Base-by-base conservation (phyloP, 2,329 filamentous ascomycete species). In the Epichloe amarillans region DNA sequence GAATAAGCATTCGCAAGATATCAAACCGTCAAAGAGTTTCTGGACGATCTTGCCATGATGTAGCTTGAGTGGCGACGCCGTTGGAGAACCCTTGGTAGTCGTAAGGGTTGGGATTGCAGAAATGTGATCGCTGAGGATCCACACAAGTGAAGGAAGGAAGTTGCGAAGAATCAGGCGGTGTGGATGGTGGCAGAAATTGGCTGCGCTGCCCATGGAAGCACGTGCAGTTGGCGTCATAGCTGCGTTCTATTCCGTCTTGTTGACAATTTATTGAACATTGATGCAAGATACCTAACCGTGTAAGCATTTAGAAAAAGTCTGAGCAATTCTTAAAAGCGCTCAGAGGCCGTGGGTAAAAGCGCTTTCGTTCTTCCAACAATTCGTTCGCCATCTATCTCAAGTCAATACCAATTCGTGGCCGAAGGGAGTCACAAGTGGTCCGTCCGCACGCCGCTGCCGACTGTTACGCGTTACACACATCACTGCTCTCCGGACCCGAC, bases 81-180 rank as follows among this genome's bases (percentile, higher is more conserved):
- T 38, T 23, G 41, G 36, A 23, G 35, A 38, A 39, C 35, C 36
- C 23, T 43, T 26, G 23, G 35, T 21, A 23, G 36, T 50, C 19
- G 41, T 19, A 40, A 26, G 17, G 40, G 33, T 38, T 26, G 3
- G 30, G 5, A 17, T 36, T 17, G 23, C n/a, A 12, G 14, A 14
- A 23, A 5, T 26, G 5, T 23, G 17, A 17, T 15, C 10, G 39
- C 17, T 17, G 10, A 23, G 7, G 26, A 30, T 36, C 12, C 7
- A 10, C 19, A 11, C 15, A 26, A 21, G 30, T 3, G 14, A n/a
- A 12, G 26, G 23, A 23, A 30, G 37, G 15, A 19, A 19, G 23
- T 44, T 43, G 12, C 42, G 45, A 52, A 55, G 38, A 57, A 61
- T 59, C 60, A 57, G 64, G 63, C 63, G 64, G 64, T 66, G 60